Evolutionary conservation across 805 yeast genomes (phyloP), one percentile per base, ranked within the genome.

Genomic region (Tetrapisispora phaffii): DNA sequence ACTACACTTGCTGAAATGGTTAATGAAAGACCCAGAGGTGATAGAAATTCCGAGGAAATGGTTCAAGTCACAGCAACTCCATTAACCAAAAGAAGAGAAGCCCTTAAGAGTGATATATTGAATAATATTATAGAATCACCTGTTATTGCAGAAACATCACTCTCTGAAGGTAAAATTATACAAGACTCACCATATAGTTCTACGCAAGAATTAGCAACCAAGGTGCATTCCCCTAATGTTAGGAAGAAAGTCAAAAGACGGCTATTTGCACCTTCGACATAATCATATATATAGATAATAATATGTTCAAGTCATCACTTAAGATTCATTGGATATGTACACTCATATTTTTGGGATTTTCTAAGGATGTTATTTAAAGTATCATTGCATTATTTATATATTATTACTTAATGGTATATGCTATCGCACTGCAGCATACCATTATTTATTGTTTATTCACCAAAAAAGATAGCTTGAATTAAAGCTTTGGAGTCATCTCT

Each of bases 401-500:
- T n/a, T n/a, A n/a, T n/a, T n/a, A n/a, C n/a, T n/a, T n/a, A n/a
- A n/a, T n/a, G n/a, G n/a, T n/a, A n/a, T n/a, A n/a, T n/a, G n/a
- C n/a, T n/a, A n/a, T n/a, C n/a, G n/a, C n/a, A n/a, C n/a, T n/a
- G n/a, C n/a, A n/a, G n/a, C n/a, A n/a, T n/a, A n/a, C n/a, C n/a
- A n/a, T n/a, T n/a, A n/a, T n/a, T n/a, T n/a, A n/a, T n/a, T n/a
- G n/a, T n/a, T 20, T 58, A 45, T 54, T 82, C 89, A 8, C 90
- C 95, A 58, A 84, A 81, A 59, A 83, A 84, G 10, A 85, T 73
- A 6, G 88, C 88, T 48, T 76, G 69, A 24, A 72, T 72, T 13
- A 84, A 68, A 36, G 67, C 72, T 48, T 65, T 68, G 1, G 79
- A 76, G 57, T 68, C 75, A 1, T 65, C 61, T 47, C 75, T 72